Evolutionary conservation across 2,329 filamentous ascomycete species (phyloP).

Genomic region (Ophiostoma novo-ulmi): DNA sequence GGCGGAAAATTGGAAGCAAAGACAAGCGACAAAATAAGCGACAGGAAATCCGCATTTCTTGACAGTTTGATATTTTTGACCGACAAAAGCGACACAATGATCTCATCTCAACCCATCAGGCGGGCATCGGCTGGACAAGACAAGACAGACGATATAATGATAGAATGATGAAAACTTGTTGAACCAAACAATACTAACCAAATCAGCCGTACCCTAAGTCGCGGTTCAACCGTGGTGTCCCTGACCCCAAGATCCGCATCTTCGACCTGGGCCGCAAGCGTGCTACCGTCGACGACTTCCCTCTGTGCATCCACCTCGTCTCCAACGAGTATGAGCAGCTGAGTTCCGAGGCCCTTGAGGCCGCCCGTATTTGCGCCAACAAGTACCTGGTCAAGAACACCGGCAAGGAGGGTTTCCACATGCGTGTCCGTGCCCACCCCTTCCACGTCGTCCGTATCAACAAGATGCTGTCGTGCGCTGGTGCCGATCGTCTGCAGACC

Average conservation of each 20-base stretch:
- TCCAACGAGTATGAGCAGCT: conserved; percentile 99
- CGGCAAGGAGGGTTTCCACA: conserved; percentile 70
- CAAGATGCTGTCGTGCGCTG: conserved; percentile 99
- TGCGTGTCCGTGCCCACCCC: conserved; percentile 83
- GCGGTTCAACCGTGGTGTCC: conserved; percentile 99
- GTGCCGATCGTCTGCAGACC: conserved; percentile 99
- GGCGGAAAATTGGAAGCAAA: background rate
- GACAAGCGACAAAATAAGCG: background rate
- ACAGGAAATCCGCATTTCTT: background rate
- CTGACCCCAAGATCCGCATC: conserved; percentile 82
- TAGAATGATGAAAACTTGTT: background rate
- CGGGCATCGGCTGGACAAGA: background rate
- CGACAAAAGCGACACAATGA: background rate
- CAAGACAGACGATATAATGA: background rate
- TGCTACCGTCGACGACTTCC: conserved; percentile 98
- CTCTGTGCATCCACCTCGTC: conserved; percentile 96
- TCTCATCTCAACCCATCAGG: background rate
- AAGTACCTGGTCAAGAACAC: conserved; percentile 64
- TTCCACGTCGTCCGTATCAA: conserved; percentile 99
- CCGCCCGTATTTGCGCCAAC: conserved; percentile 99
- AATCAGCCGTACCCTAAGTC: conserved; percentile 93
- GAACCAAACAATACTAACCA: conserved; percentile 17
- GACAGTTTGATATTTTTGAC: background rate
- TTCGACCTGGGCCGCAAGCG: conserved; percentile 99
- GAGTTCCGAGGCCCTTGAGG: conserved; percentile 98